Conservation (phyloP, 441 rosid species). For the Metrosideros polymorpha region DNA sequence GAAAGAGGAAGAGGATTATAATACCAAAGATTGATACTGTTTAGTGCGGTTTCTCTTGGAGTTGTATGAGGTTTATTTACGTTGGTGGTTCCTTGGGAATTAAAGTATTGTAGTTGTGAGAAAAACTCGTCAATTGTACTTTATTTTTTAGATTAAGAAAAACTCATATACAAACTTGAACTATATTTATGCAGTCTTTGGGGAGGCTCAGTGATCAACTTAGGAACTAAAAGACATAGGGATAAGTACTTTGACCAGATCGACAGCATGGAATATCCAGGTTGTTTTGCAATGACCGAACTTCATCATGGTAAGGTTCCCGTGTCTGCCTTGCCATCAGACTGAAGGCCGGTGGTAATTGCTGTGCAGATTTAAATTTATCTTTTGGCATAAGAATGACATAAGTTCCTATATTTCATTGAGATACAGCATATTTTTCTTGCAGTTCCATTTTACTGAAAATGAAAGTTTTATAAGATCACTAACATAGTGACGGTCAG, state of each 20-base stretch:
- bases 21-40: not conserved
- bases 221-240: conserved; percentile 88
- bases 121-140: not conserved
- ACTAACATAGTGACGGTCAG: not conserved
- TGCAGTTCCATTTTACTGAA: not conserved
- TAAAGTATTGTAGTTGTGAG: not conserved
- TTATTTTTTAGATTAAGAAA: not conserved
- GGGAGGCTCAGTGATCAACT: conserved; percentile 94
- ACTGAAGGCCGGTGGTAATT: not conserved
- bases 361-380: not conserved
- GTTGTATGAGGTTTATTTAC: not conserved
- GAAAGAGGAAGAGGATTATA: not conserved
- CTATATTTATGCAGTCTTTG: conserved; percentile 59
- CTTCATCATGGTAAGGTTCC: conserved; percentile 75
- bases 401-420: not conserved
- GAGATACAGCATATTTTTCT: not conserved
- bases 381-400: not conserved
- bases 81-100: not conserved
- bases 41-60: not conserved
- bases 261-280: conserved; percentile 78
- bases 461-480: not conserved
- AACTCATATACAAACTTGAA: not conserved
- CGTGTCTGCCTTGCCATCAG: not conserved
- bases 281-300: conserved; percentile 99
- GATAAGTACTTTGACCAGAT: conserved; percentile 83